These are phyloP conservation scores for Linnemannia exigua DNA, from an alignment of 192 early-diverging fungal species.

Conservation along the genomic window DNA sequence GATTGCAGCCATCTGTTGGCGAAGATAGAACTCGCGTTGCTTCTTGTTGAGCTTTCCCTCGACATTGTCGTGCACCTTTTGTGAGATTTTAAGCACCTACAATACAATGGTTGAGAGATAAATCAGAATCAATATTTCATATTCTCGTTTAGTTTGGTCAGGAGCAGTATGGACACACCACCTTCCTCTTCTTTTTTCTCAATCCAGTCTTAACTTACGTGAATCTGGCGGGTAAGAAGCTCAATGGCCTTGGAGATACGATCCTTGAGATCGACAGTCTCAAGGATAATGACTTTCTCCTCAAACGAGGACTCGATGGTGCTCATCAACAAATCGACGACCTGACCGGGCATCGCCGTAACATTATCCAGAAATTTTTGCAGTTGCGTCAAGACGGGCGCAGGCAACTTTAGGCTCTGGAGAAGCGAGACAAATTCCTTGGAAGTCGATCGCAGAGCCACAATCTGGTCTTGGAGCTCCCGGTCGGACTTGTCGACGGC, in stretches of 20 bases:
- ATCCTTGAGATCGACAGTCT: slow-evolving; percentile 67
- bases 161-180: background rate
- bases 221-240: slow-evolving; percentile 79
- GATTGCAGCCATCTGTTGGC: slow-evolving; percentile 87
- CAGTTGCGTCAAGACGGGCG: slow-evolving; percentile 72
- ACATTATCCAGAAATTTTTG: slow-evolving; percentile 72
- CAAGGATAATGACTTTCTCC: slow-evolving; percentile 78
- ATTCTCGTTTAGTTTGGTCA: background rate
- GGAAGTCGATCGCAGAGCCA: slow-evolving; percentile 67
- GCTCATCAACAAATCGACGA: slow-evolving; percentile 79
- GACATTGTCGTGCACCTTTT: slow-evolving; percentile 78
- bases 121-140: background rate
- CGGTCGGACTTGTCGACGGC: slow-evolving; percentile 63
- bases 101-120: slow-evolving; percentile 26
- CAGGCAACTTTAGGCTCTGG: slow-evolving; percentile 77
- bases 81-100: slow-evolving; percentile 83
- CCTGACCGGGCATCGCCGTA: slow-evolving; percentile 62
- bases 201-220: slow-evolving; percentile 52
- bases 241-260: slow-evolving; percentile 70
- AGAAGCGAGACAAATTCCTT: slow-evolving; percentile 64
- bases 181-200: background rate
- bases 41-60: slow-evolving; percentile 84
- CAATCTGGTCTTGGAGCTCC: slow-evolving; percentile 66
- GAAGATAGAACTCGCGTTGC: slow-evolving; percentile 84
- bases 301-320: slow-evolving; percentile 79